Conservation (phyloP, 225 moss, liverwort and hornwort genomes). For the Polytrichum commune region DNA sequence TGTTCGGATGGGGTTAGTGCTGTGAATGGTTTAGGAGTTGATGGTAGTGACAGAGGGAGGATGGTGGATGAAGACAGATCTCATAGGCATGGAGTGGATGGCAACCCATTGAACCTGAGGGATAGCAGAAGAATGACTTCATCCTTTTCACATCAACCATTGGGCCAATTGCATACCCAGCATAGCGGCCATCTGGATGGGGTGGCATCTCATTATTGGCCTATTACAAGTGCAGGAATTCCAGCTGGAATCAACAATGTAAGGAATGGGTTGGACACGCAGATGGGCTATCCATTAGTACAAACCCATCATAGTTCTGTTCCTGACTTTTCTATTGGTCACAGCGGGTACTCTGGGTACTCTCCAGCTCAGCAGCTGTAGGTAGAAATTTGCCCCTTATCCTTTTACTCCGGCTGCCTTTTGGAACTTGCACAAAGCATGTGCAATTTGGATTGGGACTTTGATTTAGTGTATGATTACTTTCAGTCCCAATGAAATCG, state of each 20-base stretch:
- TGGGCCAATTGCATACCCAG: constrained; percentile 73
- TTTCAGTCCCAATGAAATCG: too few relatives aligned
- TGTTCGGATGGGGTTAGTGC: constrained; percentile 41
- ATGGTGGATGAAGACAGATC: constrained; percentile 48
- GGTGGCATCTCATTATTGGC: constrained; percentile 83
- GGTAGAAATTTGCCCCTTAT: constrained; percentile 14
- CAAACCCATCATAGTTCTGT: constrained; percentile 81
- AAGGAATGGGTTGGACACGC: constrained; percentile 82
- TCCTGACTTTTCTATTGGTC: constrained; percentile 78
- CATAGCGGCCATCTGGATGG: constrained; percentile 82
- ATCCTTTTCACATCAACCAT: constrained; percentile 61
- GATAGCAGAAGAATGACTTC: constrained; percentile 55
- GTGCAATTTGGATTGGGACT: constrained; percentile 14
- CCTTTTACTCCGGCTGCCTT: constrained; percentile 11
- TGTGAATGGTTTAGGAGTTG: constrained; percentile 50
- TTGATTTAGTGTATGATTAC: too few relatives aligned
- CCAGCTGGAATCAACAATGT: constrained; percentile 54
- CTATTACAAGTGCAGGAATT: constrained; percentile 64
- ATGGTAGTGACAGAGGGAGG: constrained; percentile 77
- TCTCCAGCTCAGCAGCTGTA: constrained; percentile 89
- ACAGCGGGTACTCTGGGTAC: constrained; percentile 87
- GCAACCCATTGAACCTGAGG: constrained; percentile 40
- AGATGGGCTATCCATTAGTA: constrained; percentile 84
- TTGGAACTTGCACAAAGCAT: constrained; percentile 43
- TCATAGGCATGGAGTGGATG: constrained; percentile 41